phyloP scores from a whole-genome alignment of 2,329 filamentous ascomycete genomes.

The Xylogone sp. region DNA sequence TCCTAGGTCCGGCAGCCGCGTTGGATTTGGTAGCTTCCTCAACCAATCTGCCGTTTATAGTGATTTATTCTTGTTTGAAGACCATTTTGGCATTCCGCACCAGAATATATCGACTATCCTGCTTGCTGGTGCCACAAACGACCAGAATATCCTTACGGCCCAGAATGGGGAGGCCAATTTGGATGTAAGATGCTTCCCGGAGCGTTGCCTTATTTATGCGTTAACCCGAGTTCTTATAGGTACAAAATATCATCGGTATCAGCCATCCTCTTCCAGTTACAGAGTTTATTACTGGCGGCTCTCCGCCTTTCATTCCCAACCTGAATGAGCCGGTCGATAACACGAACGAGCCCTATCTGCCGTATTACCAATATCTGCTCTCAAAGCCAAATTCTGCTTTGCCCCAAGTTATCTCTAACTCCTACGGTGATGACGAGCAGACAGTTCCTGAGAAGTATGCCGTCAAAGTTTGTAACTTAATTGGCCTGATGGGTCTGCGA shows the following conservation, averaged over 20 bases:
- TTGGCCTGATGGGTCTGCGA: conserved; percentile 48
- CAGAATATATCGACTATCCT: conserved; percentile 40
- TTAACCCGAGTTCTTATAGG: no score
- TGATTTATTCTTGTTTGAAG: conserved; percentile 37
- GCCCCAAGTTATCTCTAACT: conserved; percentile 54
- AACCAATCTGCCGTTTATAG: conserved; percentile 44
- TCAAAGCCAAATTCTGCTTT: conserved; percentile 35
- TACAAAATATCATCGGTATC: conserved; percentile 50
- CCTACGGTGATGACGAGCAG: conserved; percentile 56
- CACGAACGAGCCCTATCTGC: conserved; percentile 55
- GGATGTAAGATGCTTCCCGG: conserved; percentile 51
- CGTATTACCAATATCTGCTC: conserved; percentile 50
- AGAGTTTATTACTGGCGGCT: conserved; percentile 52
- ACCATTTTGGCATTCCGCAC: conserved; percentile 35
- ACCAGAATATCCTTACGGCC: conserved; percentile 29
- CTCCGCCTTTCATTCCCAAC: conserved; percentile 48
- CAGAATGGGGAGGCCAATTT: conserved; percentile 16
- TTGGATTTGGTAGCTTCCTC: conserved; percentile 49
- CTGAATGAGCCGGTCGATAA: conserved; percentile 21
- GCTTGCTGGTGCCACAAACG: conserved; percentile 36
- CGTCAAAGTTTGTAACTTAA: conserved; percentile 46
- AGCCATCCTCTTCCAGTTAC: conserved; percentile 49
- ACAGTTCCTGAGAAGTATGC: conserved; percentile 51
- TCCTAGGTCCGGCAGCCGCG: conserved; percentile 39
- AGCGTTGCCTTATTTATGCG: no score